Percentiles rank a stretch among this genome's conserved stretches.
Evolutionary conservation across 2,329 filamentous ascomycete species (phyloP).

Genomic region (Neonectria punicea): DNA sequence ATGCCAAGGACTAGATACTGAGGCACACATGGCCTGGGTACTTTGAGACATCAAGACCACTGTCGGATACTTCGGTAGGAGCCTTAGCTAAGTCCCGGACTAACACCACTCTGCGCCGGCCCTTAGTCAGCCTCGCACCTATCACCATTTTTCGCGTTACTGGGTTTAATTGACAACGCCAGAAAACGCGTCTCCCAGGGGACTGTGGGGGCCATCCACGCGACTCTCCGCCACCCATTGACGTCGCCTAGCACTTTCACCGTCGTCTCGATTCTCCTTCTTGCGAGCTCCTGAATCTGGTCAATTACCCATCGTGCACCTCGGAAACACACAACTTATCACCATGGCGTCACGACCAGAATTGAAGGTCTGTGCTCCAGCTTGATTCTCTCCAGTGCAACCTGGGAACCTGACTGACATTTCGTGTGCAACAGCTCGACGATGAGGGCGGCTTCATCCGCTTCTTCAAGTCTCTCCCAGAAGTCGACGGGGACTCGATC

Average conservation of each 20-base stretch:
- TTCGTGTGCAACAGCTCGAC: constrained; percentile 72
- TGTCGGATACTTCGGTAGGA: background rate
- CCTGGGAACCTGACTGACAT: constrained; percentile 19
- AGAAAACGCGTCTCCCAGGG: constrained; percentile 43
- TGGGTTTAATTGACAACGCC: constrained; percentile 41
- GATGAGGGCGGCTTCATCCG: constrained; percentile 97
- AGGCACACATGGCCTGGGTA: background rate
- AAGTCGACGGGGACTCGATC: constrained; percentile 77
- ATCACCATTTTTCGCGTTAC: constrained; percentile 35
- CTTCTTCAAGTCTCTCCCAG: constrained; percentile 88
- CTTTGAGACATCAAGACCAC: background rate
- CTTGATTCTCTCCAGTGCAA: background rate
- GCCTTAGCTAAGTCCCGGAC: background rate
- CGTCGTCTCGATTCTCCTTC: constrained; percentile 9
- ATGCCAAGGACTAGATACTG: no score
- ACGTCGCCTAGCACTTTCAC: constrained; percentile 26
- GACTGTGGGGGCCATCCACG: constrained; percentile 35
- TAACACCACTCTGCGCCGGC: background rate
- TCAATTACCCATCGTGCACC: constrained; percentile 10
- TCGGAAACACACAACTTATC: constrained; percentile 19
- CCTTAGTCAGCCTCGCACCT: background rate
- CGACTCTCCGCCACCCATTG: constrained; percentile 29
- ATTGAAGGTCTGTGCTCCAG: constrained; percentile 66
- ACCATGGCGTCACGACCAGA: constrained; percentile 78
- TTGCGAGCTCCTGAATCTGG: constrained; percentile 15